These are phyloP conservation scores for Claviceps sp. DNA, from an alignment of 2,329 filamentous ascomycete genomes.

Conservation along the genomic window DNA sequence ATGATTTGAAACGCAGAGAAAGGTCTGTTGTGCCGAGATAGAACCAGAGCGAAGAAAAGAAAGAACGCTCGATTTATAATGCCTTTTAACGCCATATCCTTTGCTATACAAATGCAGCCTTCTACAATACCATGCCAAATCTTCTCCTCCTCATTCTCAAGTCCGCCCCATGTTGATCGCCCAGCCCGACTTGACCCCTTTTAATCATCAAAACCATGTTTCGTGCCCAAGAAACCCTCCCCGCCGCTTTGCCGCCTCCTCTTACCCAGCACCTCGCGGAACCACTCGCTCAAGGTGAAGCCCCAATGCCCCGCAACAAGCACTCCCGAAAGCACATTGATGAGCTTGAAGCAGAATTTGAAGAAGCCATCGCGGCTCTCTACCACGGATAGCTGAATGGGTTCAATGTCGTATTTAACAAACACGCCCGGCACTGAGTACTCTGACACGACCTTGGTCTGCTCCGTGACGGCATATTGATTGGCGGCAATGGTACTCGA, in stretches of 20 bases:
- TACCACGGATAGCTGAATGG: conserved; percentile 73
- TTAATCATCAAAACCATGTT: conserved; percentile 21
- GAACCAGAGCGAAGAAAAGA: too few species aligned
- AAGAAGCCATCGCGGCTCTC: conserved; percentile 69
- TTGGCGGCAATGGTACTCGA: conserved; percentile 70
- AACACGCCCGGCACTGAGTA: conserved; percentile 75
- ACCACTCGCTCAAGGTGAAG: conserved; percentile 74
- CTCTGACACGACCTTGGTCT: conserved; percentile 58
- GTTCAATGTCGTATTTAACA: conserved; percentile 98
- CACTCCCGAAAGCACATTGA: conserved; percentile 85
- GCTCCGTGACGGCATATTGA: conserved; percentile 93
- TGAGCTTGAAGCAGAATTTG: conserved; percentile 62
- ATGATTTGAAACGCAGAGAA: too few species aligned
- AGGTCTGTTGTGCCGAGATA: too few species aligned
- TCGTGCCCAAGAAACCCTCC: conserved; percentile 37
- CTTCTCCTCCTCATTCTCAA: neutral
- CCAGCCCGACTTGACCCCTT: neutral
- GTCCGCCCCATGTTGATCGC: neutral
- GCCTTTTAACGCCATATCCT: neutral
- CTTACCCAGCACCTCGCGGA: conserved; percentile 38
- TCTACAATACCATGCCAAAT: neutral
- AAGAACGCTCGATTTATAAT: neutral
- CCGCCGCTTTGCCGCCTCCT: conserved; percentile 31
- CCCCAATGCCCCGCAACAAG: conserved; percentile 90
- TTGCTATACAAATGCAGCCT: neutral